Conservation (phyloP, 108 stramenopile genomes). For the Pseudonitzschia pungens region DNA sequence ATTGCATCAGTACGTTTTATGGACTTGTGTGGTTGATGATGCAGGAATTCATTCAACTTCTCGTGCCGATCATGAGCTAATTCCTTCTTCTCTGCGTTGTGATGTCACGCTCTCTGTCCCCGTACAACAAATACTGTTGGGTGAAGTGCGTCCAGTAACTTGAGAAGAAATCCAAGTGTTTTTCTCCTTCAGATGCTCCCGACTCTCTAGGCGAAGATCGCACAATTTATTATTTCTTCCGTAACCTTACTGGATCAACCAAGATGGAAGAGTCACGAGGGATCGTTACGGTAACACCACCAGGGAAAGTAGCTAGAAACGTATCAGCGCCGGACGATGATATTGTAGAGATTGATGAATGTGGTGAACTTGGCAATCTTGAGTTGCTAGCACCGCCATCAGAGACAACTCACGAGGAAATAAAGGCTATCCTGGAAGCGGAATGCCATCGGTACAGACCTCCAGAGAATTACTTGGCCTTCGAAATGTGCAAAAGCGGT, state of each 20-base stretch:
- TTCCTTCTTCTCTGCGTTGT: not conserved
- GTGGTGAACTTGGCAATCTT: conserved; percentile 25
- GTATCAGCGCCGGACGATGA: not conserved
- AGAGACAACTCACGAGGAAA: conserved; percentile 46
- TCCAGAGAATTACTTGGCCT: conserved; percentile 1
- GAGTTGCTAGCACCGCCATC: conserved; percentile 63
- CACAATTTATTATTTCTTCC: not conserved
- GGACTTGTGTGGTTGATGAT: conserved; percentile 11
- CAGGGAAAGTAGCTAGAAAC: not conserved
- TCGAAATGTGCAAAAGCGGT: not conserved
- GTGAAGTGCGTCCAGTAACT: not conserved
- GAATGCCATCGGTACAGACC: conserved; percentile 40
- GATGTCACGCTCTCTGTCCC: too few species aligned
- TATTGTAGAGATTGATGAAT: not conserved
- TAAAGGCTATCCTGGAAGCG: conserved; percentile 63
- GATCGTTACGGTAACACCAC: conserved; percentile 8
- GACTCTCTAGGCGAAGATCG: not conserved
- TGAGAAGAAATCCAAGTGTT: not conserved
- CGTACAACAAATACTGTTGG: too few species aligned
- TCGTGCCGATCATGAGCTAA: conserved; percentile 1
- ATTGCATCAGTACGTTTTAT: not conserved
- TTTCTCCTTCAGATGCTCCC: not conserved
- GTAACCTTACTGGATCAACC: not conserved
- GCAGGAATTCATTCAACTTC: conserved; percentile 3
- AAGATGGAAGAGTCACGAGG: not conserved